Evolutionary conservation across 2,329 filamentous ascomycete species (phyloP).

Genomic region (Chrysosporium queenslandicum): DNA sequence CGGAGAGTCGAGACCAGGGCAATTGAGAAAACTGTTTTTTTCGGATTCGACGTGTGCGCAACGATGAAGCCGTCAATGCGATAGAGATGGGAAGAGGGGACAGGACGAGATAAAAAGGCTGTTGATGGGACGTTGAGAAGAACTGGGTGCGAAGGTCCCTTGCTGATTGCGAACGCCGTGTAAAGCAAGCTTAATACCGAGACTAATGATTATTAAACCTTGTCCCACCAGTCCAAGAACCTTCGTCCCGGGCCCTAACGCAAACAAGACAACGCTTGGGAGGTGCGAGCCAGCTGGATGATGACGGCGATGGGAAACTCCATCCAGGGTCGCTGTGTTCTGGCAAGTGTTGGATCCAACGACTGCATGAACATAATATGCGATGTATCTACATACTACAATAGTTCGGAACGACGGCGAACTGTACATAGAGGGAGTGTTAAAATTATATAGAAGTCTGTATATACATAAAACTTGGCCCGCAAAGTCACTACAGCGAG

Average conservation of each 20-base stretch:
- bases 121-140: constrained; percentile 4
- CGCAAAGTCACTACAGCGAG: neutral
- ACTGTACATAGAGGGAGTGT: too few species aligned
- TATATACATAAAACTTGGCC: neutral
- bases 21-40: neutral
- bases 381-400: too few species aligned
- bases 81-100: neutral
- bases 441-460: neutral
- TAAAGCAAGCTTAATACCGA: constrained; percentile 9
- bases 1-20: neutral
- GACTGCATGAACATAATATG: too few species aligned
- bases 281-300: too few species aligned
- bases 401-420: too few species aligned
- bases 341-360: too few species aligned
- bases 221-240: neutral
- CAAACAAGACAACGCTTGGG: too few species aligned
- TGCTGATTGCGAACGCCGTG: constrained; percentile 9
- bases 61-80: constrained; percentile 2
- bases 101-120: neutral
- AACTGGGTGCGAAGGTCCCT: constrained; percentile 3
- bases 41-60: neutral
- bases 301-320: too few species aligned
- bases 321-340: too few species aligned
- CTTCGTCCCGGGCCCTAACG: too few species aligned
- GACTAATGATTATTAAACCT: constrained; percentile 7